These are phyloP conservation scores for Jackrogersella minutella DNA, from an alignment of 495 filamentous ascomycete species.

Conservation along the genomic window DNA sequence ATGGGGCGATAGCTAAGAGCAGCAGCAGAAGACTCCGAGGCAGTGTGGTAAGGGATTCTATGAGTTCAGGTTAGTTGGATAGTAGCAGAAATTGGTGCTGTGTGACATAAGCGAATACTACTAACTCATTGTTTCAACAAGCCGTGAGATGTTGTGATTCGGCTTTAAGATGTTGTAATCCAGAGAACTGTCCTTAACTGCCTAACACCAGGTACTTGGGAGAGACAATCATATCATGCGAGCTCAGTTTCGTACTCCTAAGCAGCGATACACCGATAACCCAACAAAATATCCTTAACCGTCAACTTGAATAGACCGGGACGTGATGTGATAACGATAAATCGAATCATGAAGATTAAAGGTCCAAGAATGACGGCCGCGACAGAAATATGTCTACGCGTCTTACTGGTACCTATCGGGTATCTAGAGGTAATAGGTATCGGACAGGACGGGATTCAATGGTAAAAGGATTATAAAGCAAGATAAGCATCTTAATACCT, in stretches of 20 bases:
- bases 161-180: slow-evolving; percentile 26
- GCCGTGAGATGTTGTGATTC: slow-evolving; percentile 16
- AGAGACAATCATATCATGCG: slow-evolving; percentile 8
- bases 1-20: slow-evolving; percentile 17
- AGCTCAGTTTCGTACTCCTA: background rate
- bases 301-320: background rate
- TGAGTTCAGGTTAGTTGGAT: background rate
- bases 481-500: background rate
- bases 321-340: background rate
- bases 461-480: slow-evolving; percentile 21
- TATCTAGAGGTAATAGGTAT: slow-evolving; percentile 17
- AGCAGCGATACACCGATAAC: background rate
- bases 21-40: slow-evolving; percentile 37
- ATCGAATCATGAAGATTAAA: background rate
- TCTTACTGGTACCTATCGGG: slow-evolving; percentile 7
- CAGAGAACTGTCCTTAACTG: background rate
- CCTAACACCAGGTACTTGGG: slow-evolving; percentile 9
- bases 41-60: slow-evolving; percentile 15
- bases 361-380: background rate
- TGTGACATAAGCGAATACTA: background rate
- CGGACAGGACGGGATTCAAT: background rate
- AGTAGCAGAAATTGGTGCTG: background rate
- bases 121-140: slow-evolving; percentile 26
- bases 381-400: background rate
- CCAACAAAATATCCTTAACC: background rate